A percentile compares a stretch with the other conserved stretches of the same genome.
Conservation (phyloP, 495 filamentous ascomycete genomes). For the Penicillium paradoxum region DNA sequence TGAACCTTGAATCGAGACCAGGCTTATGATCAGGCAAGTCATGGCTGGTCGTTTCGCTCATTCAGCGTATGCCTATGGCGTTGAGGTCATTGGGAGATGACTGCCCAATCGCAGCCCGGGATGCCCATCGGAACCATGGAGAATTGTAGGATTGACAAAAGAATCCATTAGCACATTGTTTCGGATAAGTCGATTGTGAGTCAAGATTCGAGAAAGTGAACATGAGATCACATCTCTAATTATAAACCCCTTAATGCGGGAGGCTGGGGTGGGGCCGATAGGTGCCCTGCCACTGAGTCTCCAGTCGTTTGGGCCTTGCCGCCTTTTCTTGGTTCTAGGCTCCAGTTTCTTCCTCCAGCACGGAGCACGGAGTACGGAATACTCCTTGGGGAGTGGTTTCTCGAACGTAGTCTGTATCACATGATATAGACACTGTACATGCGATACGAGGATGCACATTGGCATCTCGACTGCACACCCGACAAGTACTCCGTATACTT, state of each 20-base stretch:
- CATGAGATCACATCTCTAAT: background rate
- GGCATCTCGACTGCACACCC: background rate
- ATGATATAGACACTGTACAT: background rate
- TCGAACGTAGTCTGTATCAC: background rate
- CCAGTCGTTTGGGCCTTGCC: conserved; percentile 1
- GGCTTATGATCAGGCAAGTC: too few species aligned
- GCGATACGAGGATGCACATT: too few species aligned
- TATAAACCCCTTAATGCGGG: background rate
- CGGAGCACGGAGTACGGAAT: too few species aligned
- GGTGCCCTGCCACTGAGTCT: background rate
- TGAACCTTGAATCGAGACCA: too few species aligned
- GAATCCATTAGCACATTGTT: background rate
- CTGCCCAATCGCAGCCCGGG: too few species aligned
- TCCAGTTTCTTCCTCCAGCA: background rate
- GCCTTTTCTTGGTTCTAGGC: background rate
- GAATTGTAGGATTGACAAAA: too few species aligned
- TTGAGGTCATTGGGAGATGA: too few species aligned
- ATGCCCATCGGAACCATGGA: too few species aligned
- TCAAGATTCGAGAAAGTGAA: background rate
- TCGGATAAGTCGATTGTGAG: background rate
- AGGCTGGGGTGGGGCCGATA: conserved; percentile 1
- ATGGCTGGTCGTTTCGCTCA: too few species aligned
- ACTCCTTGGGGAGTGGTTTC: too few species aligned
- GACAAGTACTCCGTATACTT: background rate
- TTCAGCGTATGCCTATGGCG: too few species aligned